Base-by-base conservation (phyloP, 2,329 filamentous ascomycete genomes). In the Verticillium isaacii region DNA sequence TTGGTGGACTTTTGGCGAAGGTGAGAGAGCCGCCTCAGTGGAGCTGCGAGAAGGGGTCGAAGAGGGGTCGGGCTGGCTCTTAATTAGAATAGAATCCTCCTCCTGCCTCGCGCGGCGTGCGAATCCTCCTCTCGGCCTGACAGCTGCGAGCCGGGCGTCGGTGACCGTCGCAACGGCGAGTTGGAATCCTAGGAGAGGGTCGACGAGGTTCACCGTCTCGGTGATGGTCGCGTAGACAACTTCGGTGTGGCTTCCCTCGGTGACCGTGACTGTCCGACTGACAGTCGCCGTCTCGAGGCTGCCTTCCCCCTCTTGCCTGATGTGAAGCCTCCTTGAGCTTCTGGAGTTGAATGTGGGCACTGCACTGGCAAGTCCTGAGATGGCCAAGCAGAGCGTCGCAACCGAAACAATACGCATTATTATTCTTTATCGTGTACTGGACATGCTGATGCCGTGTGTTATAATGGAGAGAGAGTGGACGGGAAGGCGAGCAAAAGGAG, bases 181-280 rank as follows among this genome's bases (percentile, higher is more conserved):
- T 29, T 70, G 63, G 11, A 69, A 69, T n/a, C 60, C 61, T 14
- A 67, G 55, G 8, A 60, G 34, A 3, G 70, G 70, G 45, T 71
- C 63, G 45, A 69, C 19, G 17, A 70, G 63, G 5, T 70, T 72
- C 50, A 74, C 64, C 1, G 68, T 66, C 29, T 69, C 60, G 1
- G 65, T 64, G 12, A 64, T 59, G 0, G 71, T 72, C 0, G 63
- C 59, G 11, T 66, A 50, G 17, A 68, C 29, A 0, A 67, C 59
- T 1, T 61, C 59, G 0, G 68, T 68, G 25, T 60, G 62, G 1
- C 64, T 64, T 1, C 65, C 62, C 19, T 65, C 37, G 1, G 66
- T 68, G 56, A 62, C 62, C 4, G 69, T 68, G 3, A 62, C 36
- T 1, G 70, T 71, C 14, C 59, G 58, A 3, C 60, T 54, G 11